phyloP scores from a whole-genome alignment of 495 filamentous ascomycete genomes.

The Hypomontagnella submonticulosa region DNA sequence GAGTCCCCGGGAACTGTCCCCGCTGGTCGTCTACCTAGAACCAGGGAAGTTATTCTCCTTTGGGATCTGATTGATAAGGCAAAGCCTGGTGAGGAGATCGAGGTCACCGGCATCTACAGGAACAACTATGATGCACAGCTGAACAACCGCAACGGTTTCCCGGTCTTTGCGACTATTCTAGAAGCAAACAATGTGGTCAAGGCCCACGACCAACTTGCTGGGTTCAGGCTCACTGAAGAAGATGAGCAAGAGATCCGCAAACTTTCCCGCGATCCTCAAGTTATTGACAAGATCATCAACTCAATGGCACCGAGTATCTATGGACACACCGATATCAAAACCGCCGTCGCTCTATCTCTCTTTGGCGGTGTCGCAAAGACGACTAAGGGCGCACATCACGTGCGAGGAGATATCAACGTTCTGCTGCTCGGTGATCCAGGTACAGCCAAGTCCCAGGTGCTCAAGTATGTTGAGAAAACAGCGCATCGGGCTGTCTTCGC shows the following conservation, averaged over 20 bases:
- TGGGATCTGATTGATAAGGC: conserved; percentile 97
- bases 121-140: conserved; percentile 98
- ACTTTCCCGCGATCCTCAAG: conserved; percentile 86
- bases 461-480: conserved; percentile 98
- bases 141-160: conserved; percentile 99
- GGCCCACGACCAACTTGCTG: conserved; percentile 96
- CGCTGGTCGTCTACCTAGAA: conserved; percentile 92
- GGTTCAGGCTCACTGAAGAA: conserved; percentile 94
- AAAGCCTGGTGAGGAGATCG: conserved; percentile 97
- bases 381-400: conserved; percentile 84
- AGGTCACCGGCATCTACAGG: conserved; percentile 95
- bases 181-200: conserved; percentile 98
- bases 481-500: conserved; percentile 98
- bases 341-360: conserved; percentile 90
- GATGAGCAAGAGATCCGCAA: conserved; percentile 93
- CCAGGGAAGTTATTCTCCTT: conserved; percentile 93
- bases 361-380: conserved; percentile 96
- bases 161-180: conserved; percentile 96
- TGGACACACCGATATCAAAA: conserved; percentile 97
- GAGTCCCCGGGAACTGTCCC: conserved; percentile 98
- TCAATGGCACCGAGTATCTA: conserved; percentile 98
- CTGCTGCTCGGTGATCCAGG: conserved; percentile 97
- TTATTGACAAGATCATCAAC: conserved; percentile 92
- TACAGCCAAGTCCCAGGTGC: conserved; percentile 97
- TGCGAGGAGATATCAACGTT: conserved; percentile 98